Percentiles rank a stretch among this genome's conserved stretches.
These are phyloP conservation scores for Trifolium repens DNA, from an alignment of 306 rosid genomes.

Conservation along the genomic window DNA sequence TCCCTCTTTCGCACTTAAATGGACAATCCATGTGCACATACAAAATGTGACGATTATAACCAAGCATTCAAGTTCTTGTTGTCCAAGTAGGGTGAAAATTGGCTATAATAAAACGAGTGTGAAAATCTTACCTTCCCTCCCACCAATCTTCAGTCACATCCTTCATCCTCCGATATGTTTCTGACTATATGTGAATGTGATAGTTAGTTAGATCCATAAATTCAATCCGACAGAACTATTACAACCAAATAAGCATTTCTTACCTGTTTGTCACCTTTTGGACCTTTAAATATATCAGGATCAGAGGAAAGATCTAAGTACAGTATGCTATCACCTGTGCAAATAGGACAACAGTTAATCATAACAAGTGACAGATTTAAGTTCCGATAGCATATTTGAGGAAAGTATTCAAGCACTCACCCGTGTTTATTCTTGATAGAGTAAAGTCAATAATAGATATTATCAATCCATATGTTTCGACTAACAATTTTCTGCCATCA, in stretches of 20 bases:
- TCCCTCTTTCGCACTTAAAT: background rate
- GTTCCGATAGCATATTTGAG: background rate
- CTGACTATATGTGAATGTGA: slow-evolving; percentile 64
- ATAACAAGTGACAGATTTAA: slow-evolving; percentile 36
- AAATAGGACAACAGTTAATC: slow-evolving; percentile 32
- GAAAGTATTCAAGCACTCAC: slow-evolving; percentile 47
- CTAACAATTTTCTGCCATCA: slow-evolving; percentile 64
- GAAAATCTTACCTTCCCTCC: slow-evolving; percentile 78
- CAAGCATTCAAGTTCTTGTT: background rate
- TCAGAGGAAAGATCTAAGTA: slow-evolving; percentile 83
- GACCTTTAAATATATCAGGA: slow-evolving; percentile 81
- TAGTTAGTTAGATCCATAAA: slow-evolving; percentile 30
- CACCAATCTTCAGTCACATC: slow-evolving; percentile 84
- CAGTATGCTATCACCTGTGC: slow-evolving; percentile 79
- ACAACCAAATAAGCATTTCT: slow-evolving; percentile 37
- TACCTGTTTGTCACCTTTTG: slow-evolving; percentile 88
- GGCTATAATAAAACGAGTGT: background rate
- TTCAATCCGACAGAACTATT: slow-evolving; percentile 17
- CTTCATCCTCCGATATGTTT: slow-evolving; percentile 94
- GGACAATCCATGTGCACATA: background rate
- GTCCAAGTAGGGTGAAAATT: slow-evolving; percentile 13
- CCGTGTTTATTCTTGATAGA: slow-evolving; percentile 85
- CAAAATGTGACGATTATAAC: slow-evolving; percentile 12
- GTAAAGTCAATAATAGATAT: slow-evolving; percentile 90
- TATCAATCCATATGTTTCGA: slow-evolving; percentile 72